A percentile compares a stretch with the other conserved stretches of the same genome.
Evolutionary conservation across 2,329 filamentous ascomycete species (phyloP).

Genomic region (Verticillium isaacii): DNA sequence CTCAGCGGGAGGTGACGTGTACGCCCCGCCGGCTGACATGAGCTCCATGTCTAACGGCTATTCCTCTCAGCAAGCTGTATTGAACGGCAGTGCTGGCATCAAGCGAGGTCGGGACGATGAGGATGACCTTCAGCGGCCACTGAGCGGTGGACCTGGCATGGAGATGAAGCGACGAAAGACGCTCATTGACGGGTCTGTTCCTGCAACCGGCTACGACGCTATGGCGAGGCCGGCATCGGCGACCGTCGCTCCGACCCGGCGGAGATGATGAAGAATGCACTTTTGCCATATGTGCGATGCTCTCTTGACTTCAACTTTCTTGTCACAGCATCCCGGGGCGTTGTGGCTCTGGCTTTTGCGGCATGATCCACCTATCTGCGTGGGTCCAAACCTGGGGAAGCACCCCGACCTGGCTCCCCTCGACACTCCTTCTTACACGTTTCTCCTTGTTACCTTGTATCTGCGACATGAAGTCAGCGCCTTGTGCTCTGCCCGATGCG

Average conservation of each 20-base stretch:
- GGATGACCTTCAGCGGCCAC: conserved; percentile 54
- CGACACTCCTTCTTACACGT: conserved; percentile 8
- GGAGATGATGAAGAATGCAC: conserved; percentile 26
- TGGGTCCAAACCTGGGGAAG: background rate
- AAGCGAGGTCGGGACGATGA: conserved; percentile 54
- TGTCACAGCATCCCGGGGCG: conserved; percentile 8
- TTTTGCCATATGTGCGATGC: background rate
- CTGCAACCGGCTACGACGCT: conserved; percentile 43
- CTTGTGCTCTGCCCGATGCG: conserved; percentile 17
- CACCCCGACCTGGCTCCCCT: background rate
- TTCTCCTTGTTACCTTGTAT: conserved; percentile 16
- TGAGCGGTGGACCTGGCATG: conserved; percentile 50
- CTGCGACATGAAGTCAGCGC: conserved; percentile 18
- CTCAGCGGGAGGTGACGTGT: conserved; percentile 62
- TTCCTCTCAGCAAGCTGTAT: conserved; percentile 53
- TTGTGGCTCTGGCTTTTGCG: conserved; percentile 7
- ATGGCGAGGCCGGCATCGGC: conserved; percentile 43
- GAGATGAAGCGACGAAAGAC: conserved; percentile 79
- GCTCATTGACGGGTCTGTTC: conserved; percentile 55
- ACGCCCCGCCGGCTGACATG: conserved; percentile 62
- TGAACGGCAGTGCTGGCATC: conserved; percentile 56
- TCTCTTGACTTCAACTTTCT: background rate
- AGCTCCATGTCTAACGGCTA: conserved; percentile 58
- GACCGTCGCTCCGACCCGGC: conserved; percentile 32
- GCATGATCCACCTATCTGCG: conserved; percentile 4